Evolutionary conservation across 352 stramenopile genomes (phyloP).

Genomic region (Plasmopara viticola): DNA sequence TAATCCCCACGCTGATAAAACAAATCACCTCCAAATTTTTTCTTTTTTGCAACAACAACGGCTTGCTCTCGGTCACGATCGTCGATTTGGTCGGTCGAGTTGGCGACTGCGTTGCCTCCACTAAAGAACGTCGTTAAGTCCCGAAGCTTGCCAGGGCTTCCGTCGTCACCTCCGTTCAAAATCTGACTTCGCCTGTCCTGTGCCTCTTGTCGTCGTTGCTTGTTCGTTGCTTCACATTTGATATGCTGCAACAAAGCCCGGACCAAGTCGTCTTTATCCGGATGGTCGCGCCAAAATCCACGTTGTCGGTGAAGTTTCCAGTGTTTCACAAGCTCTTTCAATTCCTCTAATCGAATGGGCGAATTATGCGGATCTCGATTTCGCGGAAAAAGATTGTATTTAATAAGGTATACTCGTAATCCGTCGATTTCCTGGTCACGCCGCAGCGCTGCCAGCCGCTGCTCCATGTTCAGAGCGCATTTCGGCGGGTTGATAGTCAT

Average conservation of each 20-base stretch:
- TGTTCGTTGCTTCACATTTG: constrained; percentile 69
- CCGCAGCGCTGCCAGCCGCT: no score
- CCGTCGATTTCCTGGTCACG: not conserved
- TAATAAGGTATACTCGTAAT: not conserved
- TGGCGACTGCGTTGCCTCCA: constrained; percentile 3
- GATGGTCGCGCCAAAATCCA: constrained; percentile 87
- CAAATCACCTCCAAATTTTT: no score
- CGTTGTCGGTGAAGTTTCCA: constrained; percentile 85
- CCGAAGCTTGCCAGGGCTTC: constrained; percentile 34
- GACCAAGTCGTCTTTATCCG: constrained; percentile 87
- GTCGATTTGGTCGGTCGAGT: not conserved
- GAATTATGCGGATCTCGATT: constrained; percentile 53
- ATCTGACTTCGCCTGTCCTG: constrained; percentile 67
- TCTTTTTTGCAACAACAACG: no score
- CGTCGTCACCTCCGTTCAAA: constrained; percentile 6
- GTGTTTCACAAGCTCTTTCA: constrained; percentile 89
- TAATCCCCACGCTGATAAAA: constrained; percentile 75
- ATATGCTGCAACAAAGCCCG: constrained; percentile 82
- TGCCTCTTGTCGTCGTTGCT: constrained; percentile 70
- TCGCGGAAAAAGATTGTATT: constrained; percentile 37
- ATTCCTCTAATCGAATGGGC: constrained; percentile 80
- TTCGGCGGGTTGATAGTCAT: constrained; percentile 71
- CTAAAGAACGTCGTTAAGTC: constrained; percentile 62
- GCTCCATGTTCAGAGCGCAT: no score
- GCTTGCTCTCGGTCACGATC: no score